Conservation (phyloP, 108 stramenopile genomes). For the Heterococcus sp. region DNA sequence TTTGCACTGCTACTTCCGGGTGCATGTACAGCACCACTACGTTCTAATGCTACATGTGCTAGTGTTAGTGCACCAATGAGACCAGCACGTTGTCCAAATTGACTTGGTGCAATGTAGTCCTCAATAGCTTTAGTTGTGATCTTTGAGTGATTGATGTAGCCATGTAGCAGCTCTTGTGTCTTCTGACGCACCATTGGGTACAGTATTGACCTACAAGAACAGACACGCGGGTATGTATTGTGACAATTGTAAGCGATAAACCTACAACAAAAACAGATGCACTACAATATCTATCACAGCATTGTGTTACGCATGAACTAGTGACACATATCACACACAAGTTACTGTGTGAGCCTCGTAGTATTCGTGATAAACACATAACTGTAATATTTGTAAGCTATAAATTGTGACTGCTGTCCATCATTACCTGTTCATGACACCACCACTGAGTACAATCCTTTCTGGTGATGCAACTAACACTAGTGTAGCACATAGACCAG, state of each 20-base stretch:
- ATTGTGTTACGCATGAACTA: not conserved
- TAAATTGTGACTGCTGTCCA: not conserved
- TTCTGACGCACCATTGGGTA: conserved; percentile 44
- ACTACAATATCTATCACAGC: too few species aligned
- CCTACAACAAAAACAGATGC: too few species aligned
- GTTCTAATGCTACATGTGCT: too few species aligned
- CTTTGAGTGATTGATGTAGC: conserved; percentile 72
- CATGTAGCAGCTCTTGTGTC: conserved; percentile 72
- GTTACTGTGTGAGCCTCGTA: not conserved
- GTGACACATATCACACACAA: not conserved
- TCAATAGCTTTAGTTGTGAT: conserved; percentile 34
- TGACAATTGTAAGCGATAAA: too few species aligned
- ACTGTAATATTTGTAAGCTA: not conserved
- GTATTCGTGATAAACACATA: not conserved
- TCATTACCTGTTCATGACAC: conserved; percentile 74
- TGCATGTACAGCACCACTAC: too few species aligned
- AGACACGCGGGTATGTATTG: too few species aligned
- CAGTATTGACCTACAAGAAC: too few species aligned
- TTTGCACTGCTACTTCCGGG: too few species aligned
- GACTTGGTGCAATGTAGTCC: too few species aligned
- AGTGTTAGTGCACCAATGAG: too few species aligned
- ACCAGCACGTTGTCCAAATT: too few species aligned
- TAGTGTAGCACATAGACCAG: conserved; percentile 78
- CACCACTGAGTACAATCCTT: conserved; percentile 86
- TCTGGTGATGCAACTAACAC: conserved; percentile 74